Evolutionary conservation across 306 rosid species (phyloP), one percentile per base, ranked within the genome.

Genomic region (Cicer cuneatum): DNA sequence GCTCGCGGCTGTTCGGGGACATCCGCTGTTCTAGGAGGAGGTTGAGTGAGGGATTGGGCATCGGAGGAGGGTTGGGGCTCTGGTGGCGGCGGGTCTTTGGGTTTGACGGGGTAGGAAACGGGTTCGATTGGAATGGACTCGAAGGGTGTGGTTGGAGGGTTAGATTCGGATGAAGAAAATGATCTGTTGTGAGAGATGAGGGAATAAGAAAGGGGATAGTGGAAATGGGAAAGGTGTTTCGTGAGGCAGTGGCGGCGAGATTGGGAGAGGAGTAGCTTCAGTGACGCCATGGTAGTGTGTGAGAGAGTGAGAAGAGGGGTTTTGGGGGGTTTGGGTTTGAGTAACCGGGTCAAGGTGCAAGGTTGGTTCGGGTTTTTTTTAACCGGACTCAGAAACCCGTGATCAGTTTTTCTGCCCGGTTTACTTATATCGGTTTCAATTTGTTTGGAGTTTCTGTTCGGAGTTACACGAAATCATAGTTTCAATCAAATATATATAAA

Each of bases 171-270:
- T 2, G 84, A 86, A 66, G 78, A 86, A 47, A 93, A 72, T 60
- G 67, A 58, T 73, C 93, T 71, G 24, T 88, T 73, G 21, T 71
- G 85, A 49, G 78, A 82, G 6, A 73, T 58, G n/a, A 84, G 78
- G n/a, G 75, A 61, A 8, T 81, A 81, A 10, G 77, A 65, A 4
- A 83, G 74, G 2, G 86, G 54, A 45, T 76, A 69, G 59, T 69
- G 82, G 62, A 81, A 80, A 19, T 21, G 71, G 1, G 73, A 73
- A 39, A 78, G 29, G 51, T 81, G 66, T 15, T 73, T 80, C 15
- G 86, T 16, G 52, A 82, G 73, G 83, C 66, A 84, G 49, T 89
- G 90, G 89, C 96, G 87, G 78, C 99, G 90, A 79, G 89, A 87
- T 52, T 86, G 90, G 39, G 86, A 85, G 82, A 90, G 82, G 48